Percentiles rank a stretch among this genome's conserved stretches.
These are phyloP conservation scores for Helichrysum umbraculigerum DNA, from an alignment of 129 eudicot genomes.

Conservation along the genomic window DNA sequence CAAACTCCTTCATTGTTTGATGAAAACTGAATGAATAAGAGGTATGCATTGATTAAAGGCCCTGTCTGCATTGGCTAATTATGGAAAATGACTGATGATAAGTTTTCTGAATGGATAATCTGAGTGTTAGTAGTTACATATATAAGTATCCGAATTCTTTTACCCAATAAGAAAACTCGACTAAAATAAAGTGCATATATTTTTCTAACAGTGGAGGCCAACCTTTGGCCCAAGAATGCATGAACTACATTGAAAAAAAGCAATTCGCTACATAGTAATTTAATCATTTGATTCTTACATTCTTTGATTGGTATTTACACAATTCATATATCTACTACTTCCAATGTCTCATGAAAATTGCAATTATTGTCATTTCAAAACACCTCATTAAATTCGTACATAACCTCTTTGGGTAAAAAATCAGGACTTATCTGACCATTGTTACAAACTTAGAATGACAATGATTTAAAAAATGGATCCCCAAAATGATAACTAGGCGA, in stretches of 20 bases:
- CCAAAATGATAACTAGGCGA: no score
- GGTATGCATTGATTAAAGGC: constrained; percentile 6
- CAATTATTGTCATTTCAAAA: background rate
- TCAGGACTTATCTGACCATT: background rate
- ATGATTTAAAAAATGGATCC: no score
- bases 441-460: no score
- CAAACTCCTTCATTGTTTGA: background rate
- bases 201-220: no score
- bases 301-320: background rate
- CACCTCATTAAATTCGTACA: no score
- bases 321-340: background rate
- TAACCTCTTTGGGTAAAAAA: no score
- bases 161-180: background rate
- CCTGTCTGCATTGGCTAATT: background rate
- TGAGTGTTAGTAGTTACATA: background rate
- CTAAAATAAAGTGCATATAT: background rate
- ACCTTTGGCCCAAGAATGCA: background rate
- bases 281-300: background rate
- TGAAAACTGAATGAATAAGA: background rate
- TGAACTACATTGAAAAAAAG: background rate
- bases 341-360: background rate
- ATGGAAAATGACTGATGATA: background rate
- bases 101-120: background rate
- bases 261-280: no score
- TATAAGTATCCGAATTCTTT: background rate